These are phyloP conservation scores for Prunus padus DNA, from an alignment of 306 rosid genomes.

Conservation along the genomic window DNA sequence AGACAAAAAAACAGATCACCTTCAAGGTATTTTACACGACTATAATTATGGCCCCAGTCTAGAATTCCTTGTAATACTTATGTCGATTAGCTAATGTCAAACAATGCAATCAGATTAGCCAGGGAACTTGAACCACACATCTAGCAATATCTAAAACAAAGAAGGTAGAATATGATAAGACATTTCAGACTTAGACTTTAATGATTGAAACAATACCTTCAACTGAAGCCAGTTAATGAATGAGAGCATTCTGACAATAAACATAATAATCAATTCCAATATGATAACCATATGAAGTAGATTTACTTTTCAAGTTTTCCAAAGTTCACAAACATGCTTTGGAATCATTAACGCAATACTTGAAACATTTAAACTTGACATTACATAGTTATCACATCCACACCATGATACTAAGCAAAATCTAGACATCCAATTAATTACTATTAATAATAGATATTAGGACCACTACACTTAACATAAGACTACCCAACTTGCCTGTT, in stretches of 20 bases:
- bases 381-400: not conserved
- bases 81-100: not conserved
- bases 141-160: not conserved
- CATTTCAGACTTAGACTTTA: not conserved
- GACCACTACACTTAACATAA: not conserved
- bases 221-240: not conserved
- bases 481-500: slow-evolving; percentile 57
- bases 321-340: not conserved
- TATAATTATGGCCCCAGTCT: not conserved
- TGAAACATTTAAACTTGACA: not conserved
- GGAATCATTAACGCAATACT: not conserved
- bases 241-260: not conserved
- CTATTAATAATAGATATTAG: not conserved
- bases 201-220: not conserved
- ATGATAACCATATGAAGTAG: not conserved
- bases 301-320: not conserved
- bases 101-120: not conserved
- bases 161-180: not conserved
- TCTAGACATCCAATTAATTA: not conserved
- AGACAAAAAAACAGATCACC: slow-evolving; percentile 20
- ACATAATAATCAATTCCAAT: not conserved
- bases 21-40: slow-evolving; percentile 4
- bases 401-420: not conserved
- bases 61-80: not conserved
- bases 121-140: not conserved